A percentile compares a stretch with the other conserved stretches of the same genome.
Conservation (phyloP, 1,284 basidiomycete species). For the Boletus nobilissimus region DNA sequence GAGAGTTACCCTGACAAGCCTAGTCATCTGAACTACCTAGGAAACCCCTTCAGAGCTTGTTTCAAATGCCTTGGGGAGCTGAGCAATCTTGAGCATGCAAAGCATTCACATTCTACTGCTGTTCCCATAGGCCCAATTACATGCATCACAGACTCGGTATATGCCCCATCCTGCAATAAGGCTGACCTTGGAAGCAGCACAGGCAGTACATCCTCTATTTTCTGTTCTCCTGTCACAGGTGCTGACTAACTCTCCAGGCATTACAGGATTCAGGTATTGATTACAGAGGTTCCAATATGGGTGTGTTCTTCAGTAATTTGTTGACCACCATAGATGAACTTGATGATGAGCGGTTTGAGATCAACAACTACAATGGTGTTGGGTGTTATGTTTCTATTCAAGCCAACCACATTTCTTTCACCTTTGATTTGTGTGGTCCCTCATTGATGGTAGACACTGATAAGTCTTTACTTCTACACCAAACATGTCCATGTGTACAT, state of each 20-base stretch:
- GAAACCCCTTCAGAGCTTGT: too few species aligned
- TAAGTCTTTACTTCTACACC: constrained; percentile 16
- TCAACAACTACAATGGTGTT: constrained; percentile 41
- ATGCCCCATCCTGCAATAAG: constrained; percentile 43
- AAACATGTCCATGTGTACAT: neutral
- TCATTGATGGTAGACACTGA: constrained; percentile 61
- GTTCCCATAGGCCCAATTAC: too few species aligned
- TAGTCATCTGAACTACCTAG: too few species aligned
- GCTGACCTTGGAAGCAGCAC: constrained; percentile 38
- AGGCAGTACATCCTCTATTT: constrained; percentile 33
- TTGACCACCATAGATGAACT: constrained; percentile 43
- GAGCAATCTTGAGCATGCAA: too few species aligned
- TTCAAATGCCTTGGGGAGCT: too few species aligned
- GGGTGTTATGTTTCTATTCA: constrained; percentile 45
- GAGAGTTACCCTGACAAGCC: too few species aligned
- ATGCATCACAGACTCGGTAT: too few species aligned
- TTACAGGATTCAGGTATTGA: constrained; percentile 49
- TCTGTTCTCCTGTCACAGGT: neutral
- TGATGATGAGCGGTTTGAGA: constrained; percentile 42
- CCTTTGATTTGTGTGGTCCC: constrained; percentile 58
- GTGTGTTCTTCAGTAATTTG: constrained; percentile 46
- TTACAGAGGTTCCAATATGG: constrained; percentile 48
- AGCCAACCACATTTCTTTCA: constrained; percentile 60
- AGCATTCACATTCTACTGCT: too few species aligned
- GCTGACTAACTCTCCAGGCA: constrained; percentile 29